Base-by-base conservation (phyloP, 345 rosid species). In the Iberis pinnata region DNA sequence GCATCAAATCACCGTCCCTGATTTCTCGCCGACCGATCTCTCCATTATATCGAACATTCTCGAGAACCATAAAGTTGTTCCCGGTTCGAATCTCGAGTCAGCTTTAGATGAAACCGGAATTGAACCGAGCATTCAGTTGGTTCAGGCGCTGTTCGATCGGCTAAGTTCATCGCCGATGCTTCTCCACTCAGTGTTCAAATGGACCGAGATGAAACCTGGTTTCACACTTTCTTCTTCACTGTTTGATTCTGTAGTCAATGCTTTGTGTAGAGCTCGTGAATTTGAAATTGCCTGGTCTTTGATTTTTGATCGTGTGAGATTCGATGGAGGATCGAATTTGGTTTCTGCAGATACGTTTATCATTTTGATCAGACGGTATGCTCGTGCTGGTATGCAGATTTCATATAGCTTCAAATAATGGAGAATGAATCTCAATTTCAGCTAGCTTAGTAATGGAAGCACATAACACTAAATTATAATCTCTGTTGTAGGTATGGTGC, bases 211-310 rank as follows among this genome's bases (percentile, higher is more conserved):
- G 79, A 74, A 74, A 42, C 78, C 89, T 1, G 75, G 69, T 44
- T 79, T 88, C 43, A 63, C 49, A 36, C 50, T 68, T 32, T 64
- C 92, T 52, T 60, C 73, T 3, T 8, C 57, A 15, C 64, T 84
- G 38, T 78, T 84, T 40, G 62, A 79, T 50, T 70, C 76, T 0
- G 65, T 80, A 36, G 9, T 84, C 42, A 80, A 73, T 42, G 63
- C 69, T 58, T 76, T 88, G 31, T 88, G 83, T 18, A 85, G 78
- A 60, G 75, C 83, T 5, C 73, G 80, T 65, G 83, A 80, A 25
- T 92, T 80, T 54, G 86, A 77, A 32, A 74, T 76, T 18, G 93
- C 88, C 1, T 92, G 97, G 90, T 60, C 62, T 35, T 51, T 88
- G 68, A 29, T 92, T 68, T 83, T 73, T 26, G 82, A 74, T 68